Evolutionary conservation across 805 yeast genomes (phyloP).

Genomic region (Candida oleophila): DNA sequence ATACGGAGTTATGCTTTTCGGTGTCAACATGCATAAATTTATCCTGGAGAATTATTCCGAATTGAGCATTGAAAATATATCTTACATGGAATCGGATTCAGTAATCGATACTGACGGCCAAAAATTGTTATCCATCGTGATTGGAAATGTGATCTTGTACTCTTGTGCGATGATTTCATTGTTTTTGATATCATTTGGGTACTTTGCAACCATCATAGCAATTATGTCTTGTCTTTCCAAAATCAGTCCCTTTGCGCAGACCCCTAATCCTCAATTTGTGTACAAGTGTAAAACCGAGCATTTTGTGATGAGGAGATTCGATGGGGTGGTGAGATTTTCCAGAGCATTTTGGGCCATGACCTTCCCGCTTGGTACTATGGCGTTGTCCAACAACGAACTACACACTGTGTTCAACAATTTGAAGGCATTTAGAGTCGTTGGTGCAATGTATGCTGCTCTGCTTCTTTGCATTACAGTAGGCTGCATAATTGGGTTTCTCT

Average conservation of each 20-base stretch:
- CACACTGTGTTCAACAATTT: slow-evolving; percentile 45
- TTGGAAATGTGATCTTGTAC: slow-evolving; percentile 11
- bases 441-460: slow-evolving; percentile 57
- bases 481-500: slow-evolving; percentile 30
- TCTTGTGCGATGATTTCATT: slow-evolving; percentile 37
- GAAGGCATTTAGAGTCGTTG: slow-evolving; percentile 58
- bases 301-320: slow-evolving; percentile 6
- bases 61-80: slow-evolving; percentile 8
- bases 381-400: slow-evolving; percentile 56
- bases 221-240: slow-evolving; percentile 42
- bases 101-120: slow-evolving; percentile 8
- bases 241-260: slow-evolving; percentile 31
- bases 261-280: slow-evolving; percentile 20
- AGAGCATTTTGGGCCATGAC: slow-evolving; percentile 69
- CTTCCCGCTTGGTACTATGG: slow-evolving; percentile 84
- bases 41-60: slow-evolving; percentile 14
- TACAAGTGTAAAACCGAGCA: slow-evolving; percentile 10
- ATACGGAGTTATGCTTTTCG: slow-evolving; percentile 59
- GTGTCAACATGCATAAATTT: slow-evolving; percentile 37
- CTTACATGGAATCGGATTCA: background rate
- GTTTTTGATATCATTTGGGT: slow-evolving; percentile 54
- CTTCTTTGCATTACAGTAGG: slow-evolving; percentile 44
- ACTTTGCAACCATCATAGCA: slow-evolving; percentile 45
- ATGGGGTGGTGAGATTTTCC: slow-evolving; percentile 17
- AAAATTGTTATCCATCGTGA: slow-evolving; percentile 13